Base-by-base conservation (phyloP, 305 asterid genomes). In the Rubia balearica region DNA sequence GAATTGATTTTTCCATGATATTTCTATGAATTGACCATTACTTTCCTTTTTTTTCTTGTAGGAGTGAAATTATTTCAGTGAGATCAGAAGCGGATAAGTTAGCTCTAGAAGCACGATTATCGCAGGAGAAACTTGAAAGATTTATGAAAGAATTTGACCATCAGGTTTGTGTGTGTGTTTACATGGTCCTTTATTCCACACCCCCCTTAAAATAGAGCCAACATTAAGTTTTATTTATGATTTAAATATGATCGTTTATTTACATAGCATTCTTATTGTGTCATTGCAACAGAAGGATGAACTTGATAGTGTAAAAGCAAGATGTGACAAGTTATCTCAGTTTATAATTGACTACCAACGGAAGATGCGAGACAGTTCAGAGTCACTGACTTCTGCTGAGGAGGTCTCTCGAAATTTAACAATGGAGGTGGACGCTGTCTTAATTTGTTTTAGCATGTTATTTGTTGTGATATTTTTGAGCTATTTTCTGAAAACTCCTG, bases 301-400 rank as follows among this genome's bases (percentile, higher is more conserved):
- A 80, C 85, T 80, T 48, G 83, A 91, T 73, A 88, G 85, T 74
- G 85, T 94, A 64, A 27, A 86, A 55, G 78, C 82, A 42, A 89
- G 99, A 84, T 91, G 89, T 76, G 90, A 89, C 56, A 98, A 94
- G 83, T 94, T 94, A 79, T 87, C 96, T 22, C 97, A 84, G 81
- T 74, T 91, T 79, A 83, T 94, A 71, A 82, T 91, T 68, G 93
- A 87, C 80, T 85, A 89, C 87, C 98, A 94, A 80, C 80, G 78
- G 72, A 85, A 85, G 81, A 75, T 94, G 74, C 99, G 98, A 49
- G 98, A 89, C 71, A 87, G 85, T 83, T 90, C 96, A 0, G 98
- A 91, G 69, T 82, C 90, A 73, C 57, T 80, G 68, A 77, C 80
- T 78, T 84, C 88, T 53, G 81, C 96, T 36, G 86, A 87, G 80